Evolutionary conservation across 2,329 filamentous ascomycete species (phyloP), one percentile per base, ranked within the genome.

Genomic region (Fusarium robinianum): DNA sequence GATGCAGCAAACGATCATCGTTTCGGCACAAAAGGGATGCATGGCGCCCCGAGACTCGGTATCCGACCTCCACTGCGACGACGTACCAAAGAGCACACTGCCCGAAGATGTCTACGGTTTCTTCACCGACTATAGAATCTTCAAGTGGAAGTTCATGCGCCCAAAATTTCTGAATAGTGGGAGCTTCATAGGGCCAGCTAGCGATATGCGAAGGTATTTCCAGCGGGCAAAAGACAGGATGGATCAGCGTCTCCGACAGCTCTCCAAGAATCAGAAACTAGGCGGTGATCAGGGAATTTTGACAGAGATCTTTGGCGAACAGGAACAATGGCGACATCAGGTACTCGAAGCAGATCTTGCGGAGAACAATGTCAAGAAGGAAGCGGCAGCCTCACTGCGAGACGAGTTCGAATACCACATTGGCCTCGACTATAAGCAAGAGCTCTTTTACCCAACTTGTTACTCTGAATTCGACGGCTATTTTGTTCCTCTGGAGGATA

Each of bases 111-210:
- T 62, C 0, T 62, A 60, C 23, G 59, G 58, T 5, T 43, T 43
- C 24, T 38, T 55, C n/a, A 62, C 59, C 4, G 58, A 62, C 27
- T 52, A 46, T 12, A 49, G 21, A 5, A 21, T 45, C 5, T 35
- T 31, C 3, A 47, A 42, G 16, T 60, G 46, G 39, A 56, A 51
- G 17, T 60, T 49, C 23, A 40, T 57, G 7, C 58, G 63, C 8
- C 64, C 64, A 9, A 58, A 56, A 11, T 67, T 48, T 38, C 49
- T 65, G 43, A 67, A 66, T 42, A 63, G 61, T 8, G 64, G 64
- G 8, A 58, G 51, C 27, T 50, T 65, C 42, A 61, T 67, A 40
- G 64, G 63, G 1, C 58, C 62, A 2, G 62, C 57, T 1, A 55
- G 57, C 10, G 61, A 62, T 16, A 55, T 65, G 55, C 46, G 49